Evolutionary conservation across 2,329 filamentous ascomycete genomes (phyloP).

Genomic region (Fusarium sp.): DNA sequence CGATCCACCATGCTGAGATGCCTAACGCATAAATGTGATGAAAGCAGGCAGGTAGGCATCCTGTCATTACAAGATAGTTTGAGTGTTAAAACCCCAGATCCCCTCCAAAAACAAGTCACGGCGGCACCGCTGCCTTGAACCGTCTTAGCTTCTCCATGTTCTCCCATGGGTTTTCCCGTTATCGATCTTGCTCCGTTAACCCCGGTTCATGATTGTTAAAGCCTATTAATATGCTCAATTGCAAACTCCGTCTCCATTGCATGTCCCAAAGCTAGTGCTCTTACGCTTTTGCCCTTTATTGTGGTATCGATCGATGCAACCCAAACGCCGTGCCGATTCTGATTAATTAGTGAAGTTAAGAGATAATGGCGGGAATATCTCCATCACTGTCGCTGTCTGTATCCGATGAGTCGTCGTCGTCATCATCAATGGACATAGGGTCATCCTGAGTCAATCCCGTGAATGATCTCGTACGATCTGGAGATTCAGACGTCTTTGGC

Average conservation of each 20-base stretch:
- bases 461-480: neutral
- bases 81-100: neutral
- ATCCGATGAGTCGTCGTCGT: conserved; percentile 41
- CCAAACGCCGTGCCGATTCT: conserved; percentile 32
- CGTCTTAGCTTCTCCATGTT: conserved; percentile 7
- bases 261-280: neutral
- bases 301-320: conserved; percentile 28
- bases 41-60: neutral
- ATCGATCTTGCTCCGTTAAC: conserved; percentile 3
- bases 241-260: conserved; percentile 22
- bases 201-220: conserved; percentile 7
- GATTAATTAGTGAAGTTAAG: conserved; percentile 5
- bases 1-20: neutral
- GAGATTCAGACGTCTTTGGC: conserved; percentile 5
- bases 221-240: conserved; percentile 20
- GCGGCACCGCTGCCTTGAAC: conserved; percentile 4
- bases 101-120: conserved; percentile 14
- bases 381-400: conserved; percentile 39
- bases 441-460: conserved; percentile 42
- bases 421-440: conserved; percentile 48
- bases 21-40: neutral
- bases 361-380: conserved; percentile 48
- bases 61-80: too few relatives aligned
- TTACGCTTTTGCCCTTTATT: conserved; percentile 6
- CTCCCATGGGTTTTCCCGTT: neutral